Base-by-base conservation (phyloP, 2,329 filamentous ascomycete genomes). In the Colletotrichum siamense region DNA sequence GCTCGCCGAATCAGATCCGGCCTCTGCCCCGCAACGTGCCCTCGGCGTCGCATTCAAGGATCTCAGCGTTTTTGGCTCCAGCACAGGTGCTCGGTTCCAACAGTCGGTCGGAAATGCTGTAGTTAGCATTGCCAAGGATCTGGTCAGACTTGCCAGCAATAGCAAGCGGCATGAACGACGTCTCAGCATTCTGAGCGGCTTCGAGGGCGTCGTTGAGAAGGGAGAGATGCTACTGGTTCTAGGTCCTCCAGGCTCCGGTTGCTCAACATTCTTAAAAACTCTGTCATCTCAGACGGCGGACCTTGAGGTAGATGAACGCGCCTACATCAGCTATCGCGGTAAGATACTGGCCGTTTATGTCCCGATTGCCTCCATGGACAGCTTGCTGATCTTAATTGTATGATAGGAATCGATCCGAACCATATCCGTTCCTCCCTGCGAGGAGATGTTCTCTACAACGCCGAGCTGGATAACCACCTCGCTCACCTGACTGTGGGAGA, bases 181-280 rank as follows among this genome's bases (percentile, higher is more conserved):
- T 1, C 76, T 82, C 1, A 79, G 80, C 22, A 82, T 82, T 15
- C 66, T 82, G 5, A 77, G 77, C 1, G 64, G 79, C 8, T 82
- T 82, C 6, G 81, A 82, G 10, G 81, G 81, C 8, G 65, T 82
- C 3, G 28, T 82, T 8, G 79, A 82, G 1, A 84, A 82, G 28
- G 90, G 90, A 9, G 90, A 92, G 84, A 89, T 91, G 87, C 82
- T 91, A 28, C 87, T 90, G 18, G 90, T 91, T 13, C 86, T 92
- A 8, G 90, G 90, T 22, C 89, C 89, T 64, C 90, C 91, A 5
- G 85, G 85, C 8, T 80, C 82, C 1, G 91, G 91, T 22, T 95
- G 93, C 79, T 92, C 92, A 10, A 94, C 93, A 1, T 92, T 95
- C 78, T 85, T 95, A 71, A 94, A 94, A 82, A 91, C 92, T 3